Evolutionary conservation across 495 filamentous ascomycete genomes (phyloP), one percentile per base, ranked within the genome.

Genomic region (Trypethelium eluteriae): DNA sequence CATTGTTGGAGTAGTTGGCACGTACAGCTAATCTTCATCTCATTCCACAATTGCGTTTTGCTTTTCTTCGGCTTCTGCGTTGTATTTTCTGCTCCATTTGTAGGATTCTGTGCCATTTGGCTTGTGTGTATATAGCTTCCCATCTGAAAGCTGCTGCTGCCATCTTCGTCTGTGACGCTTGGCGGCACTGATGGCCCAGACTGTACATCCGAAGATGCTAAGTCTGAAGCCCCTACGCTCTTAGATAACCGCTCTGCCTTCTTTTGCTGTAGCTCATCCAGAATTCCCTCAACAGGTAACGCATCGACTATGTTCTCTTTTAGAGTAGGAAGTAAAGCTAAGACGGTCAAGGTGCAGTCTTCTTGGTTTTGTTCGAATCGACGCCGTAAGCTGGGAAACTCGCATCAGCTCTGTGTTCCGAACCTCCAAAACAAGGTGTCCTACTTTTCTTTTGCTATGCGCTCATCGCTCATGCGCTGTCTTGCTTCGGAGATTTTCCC

Each of bases 331-430:
- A 98, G 82, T 63, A 98, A 82, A n/a, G 91, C 94, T 16, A 96
- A 87, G 35, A 98, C 91, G n/a, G 94, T 98, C 76, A 91, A 96
- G 59, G 92, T 96, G 76, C 94, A 98, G 77, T 98, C 95, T 74
- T 96, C 93, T 71, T 98, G 94, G 73, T 98, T 98, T 76, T 98
- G 94, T 75, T 97, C 90, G 80, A 98, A 98, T 70, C 94, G 88
- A 65, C 94, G 89, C 59, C 92, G 90, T 69, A 98, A 82, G 78
- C 94, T 98, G 64, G 61, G 63, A 64, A 47, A 10, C 12, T 3
- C 36, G 18, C 41, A 49, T 38, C 18, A 47, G 36, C 63, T 66
- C 14, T 35, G 14, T 38, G 18, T 39, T 32, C 61, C 14, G 35
- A 39, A 14, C 16, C 7, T 32, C 18, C 41, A 53, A 3, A 39